phyloP scores from a whole-genome alignment of 805 yeast genomes.

The Lachancea thermotolerans region DNA sequence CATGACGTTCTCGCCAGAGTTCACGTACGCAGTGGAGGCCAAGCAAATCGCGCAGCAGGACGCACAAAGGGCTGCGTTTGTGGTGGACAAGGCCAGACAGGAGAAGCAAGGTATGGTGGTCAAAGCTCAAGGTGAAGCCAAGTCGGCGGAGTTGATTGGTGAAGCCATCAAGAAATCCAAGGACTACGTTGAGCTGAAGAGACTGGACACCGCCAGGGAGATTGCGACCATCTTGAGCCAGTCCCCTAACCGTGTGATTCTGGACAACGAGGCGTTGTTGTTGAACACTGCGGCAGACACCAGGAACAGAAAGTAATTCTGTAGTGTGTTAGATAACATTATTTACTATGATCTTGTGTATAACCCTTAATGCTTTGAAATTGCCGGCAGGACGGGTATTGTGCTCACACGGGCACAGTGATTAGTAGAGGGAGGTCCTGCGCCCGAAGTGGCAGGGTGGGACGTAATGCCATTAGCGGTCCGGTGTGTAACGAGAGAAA shows the following conservation, averaged over 20 bases:
- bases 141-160: slow-evolving; percentile 96
- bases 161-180: slow-evolving; percentile 95
- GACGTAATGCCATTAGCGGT: too few species aligned
- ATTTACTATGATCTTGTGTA: slow-evolving; percentile 8
- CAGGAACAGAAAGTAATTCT: slow-evolving; percentile 36
- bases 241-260: slow-evolving; percentile 86
- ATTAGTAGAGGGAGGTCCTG: too few species aligned
- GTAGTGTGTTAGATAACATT: slow-evolving; percentile 2
- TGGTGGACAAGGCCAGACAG: slow-evolving; percentile 95
- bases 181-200: slow-evolving; percentile 93
- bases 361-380: slow-evolving; percentile 4
- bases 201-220: slow-evolving; percentile 95
- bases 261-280: slow-evolving; percentile 87
- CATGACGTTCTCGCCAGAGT: slow-evolving; percentile 97
- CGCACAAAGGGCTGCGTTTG: slow-evolving; percentile 95
- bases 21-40: slow-evolving; percentile 95
- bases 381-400: neutral
- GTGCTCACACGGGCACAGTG: neutral
- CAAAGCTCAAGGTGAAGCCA: slow-evolving; percentile 97
- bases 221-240: slow-evolving; percentile 78
- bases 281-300: slow-evolving; percentile 82
- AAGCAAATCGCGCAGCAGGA: slow-evolving; percentile 99
- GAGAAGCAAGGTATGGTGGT: slow-evolving; percentile 97
- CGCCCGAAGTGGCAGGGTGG: too few species aligned
- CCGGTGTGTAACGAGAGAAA: too few species aligned